These are phyloP conservation scores for Oryza nivara DNA, from an alignment of 176 grass and related monocot genomes.

Conservation along the genomic window DNA sequence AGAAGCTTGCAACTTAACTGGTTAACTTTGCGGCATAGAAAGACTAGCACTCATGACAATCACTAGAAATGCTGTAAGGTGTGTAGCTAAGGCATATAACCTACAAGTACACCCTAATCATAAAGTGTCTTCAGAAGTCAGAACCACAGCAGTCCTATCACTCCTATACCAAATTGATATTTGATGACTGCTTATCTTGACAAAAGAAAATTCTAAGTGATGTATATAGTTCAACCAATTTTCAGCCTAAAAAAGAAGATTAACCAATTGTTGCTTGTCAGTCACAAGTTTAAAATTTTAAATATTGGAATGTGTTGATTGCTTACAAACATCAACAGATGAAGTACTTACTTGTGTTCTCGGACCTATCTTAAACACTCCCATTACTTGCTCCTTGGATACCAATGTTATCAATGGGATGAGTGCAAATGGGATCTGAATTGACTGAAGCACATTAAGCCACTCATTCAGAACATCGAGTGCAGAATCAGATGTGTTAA, in stretches of 20 bases:
- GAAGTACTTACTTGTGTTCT: constrained; percentile 53
- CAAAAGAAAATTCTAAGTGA: not conserved
- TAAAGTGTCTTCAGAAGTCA: not conserved
- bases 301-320: not conserved
- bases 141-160: not conserved
- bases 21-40: not conserved
- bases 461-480: constrained; percentile 91
- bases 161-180: not conserved
- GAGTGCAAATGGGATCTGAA: constrained; percentile 90
- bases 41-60: not conserved
- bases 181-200: not conserved
- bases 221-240: not conserved
- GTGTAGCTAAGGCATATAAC: not conserved
- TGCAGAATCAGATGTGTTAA: constrained; percentile 70
- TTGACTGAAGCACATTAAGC: constrained; percentile 88
- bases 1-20: not conserved
- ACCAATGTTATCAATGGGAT: constrained; percentile 81
- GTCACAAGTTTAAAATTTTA: not conserved
- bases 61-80: not conserved
- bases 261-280: not conserved
- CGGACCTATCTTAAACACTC: constrained; percentile 73
- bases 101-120: not conserved
- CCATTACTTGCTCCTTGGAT: constrained; percentile 90
- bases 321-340: not conserved
- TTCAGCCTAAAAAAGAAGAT: not conserved